Evolutionary conservation across 202 grass and related monocot species (phyloP).

Genomic region (Digitaria exilis): DNA sequence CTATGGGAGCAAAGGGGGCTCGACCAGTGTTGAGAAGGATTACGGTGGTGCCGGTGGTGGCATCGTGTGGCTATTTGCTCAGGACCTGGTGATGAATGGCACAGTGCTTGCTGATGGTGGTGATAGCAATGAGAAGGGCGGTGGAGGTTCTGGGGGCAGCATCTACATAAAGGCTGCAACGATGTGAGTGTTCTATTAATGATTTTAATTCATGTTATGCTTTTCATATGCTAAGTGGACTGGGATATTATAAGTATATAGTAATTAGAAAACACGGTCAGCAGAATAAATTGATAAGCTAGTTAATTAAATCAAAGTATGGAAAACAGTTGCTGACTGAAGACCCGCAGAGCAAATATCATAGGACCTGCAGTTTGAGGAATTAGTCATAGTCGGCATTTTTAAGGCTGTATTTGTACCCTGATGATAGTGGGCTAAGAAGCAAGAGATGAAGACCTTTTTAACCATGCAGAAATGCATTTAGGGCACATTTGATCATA

Average conservation of each 20-base stretch:
- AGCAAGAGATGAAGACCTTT: neutral
- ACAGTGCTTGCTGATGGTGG: conserved; percentile 75
- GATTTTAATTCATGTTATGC: conserved; percentile 13
- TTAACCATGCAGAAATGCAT: neutral
- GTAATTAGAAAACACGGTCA: neutral
- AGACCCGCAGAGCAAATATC: neutral
- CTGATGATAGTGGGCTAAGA: conserved; percentile 13
- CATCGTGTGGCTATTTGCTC: conserved; percentile 69
- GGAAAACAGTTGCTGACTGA: conserved; percentile 9
- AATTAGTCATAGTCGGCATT: neutral
- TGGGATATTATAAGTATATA: conserved; percentile 22
- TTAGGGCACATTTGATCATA: neutral
- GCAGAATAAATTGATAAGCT: conserved; percentile 15
- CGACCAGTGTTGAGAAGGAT: conserved; percentile 90
- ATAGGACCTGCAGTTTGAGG: conserved; percentile 22
- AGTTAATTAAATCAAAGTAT: conserved; percentile 28
- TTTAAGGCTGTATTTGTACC: neutral
- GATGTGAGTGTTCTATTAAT: conserved; percentile 63
- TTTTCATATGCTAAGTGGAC: conserved; percentile 28
- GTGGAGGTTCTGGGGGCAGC: conserved; percentile 92
- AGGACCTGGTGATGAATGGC: conserved; percentile 79
- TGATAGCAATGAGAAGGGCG: conserved; percentile 71
- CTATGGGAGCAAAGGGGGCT: conserved; percentile 93
- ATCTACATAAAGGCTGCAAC: conserved; percentile 66
- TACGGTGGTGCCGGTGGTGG: conserved; percentile 83